These are phyloP conservation scores for baker's yeast (Saccharomyces cerevisiae) DNA, from an alignment of 805 yeast genomes.

Conservation along the genomic window DNA sequence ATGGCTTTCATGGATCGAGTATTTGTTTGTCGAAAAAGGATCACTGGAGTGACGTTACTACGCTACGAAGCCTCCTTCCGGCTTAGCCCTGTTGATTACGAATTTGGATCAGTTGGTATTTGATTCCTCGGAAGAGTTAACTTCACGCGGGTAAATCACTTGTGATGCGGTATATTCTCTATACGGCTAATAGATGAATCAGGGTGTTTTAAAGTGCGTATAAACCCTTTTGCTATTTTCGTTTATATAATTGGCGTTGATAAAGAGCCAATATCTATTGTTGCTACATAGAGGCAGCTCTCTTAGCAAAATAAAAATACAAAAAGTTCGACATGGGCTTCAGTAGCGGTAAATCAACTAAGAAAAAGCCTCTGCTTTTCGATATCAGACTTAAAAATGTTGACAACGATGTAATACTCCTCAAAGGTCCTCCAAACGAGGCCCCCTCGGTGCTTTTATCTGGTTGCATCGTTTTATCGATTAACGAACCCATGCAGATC, in stretches of 20 bases:
- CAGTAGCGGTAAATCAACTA: slow-evolving; percentile 11
- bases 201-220: background rate
- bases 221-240: background rate
- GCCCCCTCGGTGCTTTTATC: slow-evolving; percentile 69
- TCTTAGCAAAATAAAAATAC: background rate
- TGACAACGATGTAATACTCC: slow-evolving; percentile 70
- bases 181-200: background rate
- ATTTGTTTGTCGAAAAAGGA: background rate
- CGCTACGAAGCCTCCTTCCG: background rate
- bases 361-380: slow-evolving; percentile 33
- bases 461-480: slow-evolving; percentile 71
- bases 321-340: background rate
- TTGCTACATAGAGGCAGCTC: background rate
- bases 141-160: background rate
- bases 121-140: background rate
- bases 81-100: background rate
- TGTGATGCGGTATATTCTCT: background rate
- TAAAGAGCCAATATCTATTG: background rate
- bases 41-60: background rate
- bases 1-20: background rate
- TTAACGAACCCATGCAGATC: slow-evolving; percentile 65
- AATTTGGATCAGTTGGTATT: background rate
- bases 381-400: slow-evolving; percentile 53
- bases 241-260: background rate
- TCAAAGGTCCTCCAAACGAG: slow-evolving; percentile 70